Conservation (phyloP, 208 protist species). For the Trypanosoma cruzi region DNA sequence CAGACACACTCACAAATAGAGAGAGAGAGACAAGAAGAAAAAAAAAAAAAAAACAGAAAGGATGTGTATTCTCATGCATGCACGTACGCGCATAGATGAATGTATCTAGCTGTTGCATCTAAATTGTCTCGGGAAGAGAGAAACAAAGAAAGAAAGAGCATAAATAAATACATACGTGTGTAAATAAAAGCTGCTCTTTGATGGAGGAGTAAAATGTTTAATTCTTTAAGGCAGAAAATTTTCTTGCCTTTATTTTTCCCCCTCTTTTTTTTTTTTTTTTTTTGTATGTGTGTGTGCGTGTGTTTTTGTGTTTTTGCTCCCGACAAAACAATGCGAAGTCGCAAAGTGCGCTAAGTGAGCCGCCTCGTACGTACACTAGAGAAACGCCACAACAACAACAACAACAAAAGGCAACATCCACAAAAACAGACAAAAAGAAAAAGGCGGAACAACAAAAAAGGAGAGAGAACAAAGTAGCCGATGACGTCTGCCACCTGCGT, state of each 20-base stretch:
- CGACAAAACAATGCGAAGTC: neutral
- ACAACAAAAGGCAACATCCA: neutral
- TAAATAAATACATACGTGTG: neutral
- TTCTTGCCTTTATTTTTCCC: no score
- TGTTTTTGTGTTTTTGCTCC: neutral
- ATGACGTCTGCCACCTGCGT: neutral
- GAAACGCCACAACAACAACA: neutral
- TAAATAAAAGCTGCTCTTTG: neutral
- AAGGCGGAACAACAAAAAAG: slow-evolving; percentile 4
- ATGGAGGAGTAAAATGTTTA: no score
- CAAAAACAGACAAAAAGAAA: neutral
- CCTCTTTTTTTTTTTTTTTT: no score
- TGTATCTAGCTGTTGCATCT: neutral
- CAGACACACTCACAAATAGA: slow-evolving; percentile 4
- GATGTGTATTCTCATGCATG: neutral
- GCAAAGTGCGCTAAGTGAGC: neutral
- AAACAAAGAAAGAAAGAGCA: neutral
- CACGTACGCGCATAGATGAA: slow-evolving; percentile 12
- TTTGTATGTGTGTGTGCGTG: neutral
- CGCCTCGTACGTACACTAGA: slow-evolving; percentile 7
- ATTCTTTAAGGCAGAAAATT: no score
- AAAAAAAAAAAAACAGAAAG: slow-evolving; percentile 13
- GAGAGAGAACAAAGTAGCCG: neutral
- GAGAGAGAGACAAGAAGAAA: slow-evolving; percentile 3
- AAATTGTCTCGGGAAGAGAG: neutral